Percentiles rank a stretch among this genome's conserved stretches.
Conservation (phyloP, 179 eudicot species). For the Beta lomatogona region DNA sequence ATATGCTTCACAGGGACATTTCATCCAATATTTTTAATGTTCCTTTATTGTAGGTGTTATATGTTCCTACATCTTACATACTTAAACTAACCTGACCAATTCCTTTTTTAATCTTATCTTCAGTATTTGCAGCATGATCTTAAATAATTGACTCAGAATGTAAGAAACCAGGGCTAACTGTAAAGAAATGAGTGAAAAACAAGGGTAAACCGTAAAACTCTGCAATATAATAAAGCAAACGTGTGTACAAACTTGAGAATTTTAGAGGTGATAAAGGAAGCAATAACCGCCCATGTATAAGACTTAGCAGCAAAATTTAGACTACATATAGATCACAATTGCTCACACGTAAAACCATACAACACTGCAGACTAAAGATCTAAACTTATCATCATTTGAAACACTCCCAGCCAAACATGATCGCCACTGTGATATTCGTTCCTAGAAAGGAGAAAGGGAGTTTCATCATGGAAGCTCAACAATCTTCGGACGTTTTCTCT, state of each 20-base stretch:
- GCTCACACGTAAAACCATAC: background rate
- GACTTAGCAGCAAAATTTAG: background rate
- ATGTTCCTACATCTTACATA: no score
- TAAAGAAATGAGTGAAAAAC: background rate
- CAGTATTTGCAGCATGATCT: no score
- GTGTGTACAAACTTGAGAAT: background rate
- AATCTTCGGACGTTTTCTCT: slow-evolving; percentile 57
- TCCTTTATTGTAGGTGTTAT: no score
- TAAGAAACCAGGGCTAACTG: background rate
- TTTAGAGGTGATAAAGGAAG: background rate
- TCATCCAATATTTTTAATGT: no score
- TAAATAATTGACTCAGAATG: background rate
- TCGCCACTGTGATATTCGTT: background rate
- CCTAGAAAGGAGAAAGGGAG: background rate
- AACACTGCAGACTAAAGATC: background rate
- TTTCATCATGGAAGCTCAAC: slow-evolving; percentile 56
- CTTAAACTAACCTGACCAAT: no score
- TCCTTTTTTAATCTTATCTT: no score
- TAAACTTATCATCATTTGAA: background rate
- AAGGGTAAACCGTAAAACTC: background rate
- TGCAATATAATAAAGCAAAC: background rate
- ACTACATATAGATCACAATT: background rate
- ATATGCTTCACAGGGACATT: background rate
- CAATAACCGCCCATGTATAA: background rate
- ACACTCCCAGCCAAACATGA: background rate